Evolutionary conservation across 805 yeast genomes (phyloP), one percentile per base, ranked within the genome.

Genomic region (Candida odintsovae): DNA sequence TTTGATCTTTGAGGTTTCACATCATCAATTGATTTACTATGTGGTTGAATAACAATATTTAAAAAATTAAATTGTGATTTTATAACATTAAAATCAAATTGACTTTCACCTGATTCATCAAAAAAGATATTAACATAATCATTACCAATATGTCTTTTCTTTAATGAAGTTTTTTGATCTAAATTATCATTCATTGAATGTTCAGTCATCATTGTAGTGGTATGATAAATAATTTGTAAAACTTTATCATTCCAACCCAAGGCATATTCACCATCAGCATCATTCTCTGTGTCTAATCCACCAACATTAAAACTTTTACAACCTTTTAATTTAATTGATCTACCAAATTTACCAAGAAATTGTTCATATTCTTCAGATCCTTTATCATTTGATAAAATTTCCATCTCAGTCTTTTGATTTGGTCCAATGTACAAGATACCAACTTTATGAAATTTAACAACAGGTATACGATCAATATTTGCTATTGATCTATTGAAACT

Each of bases 71-170:
- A 89, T 65, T 89, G 96, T 12, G 89, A 78, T 61, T 77, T 75
- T 50, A 88, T 78, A 38, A 79, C 64, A 55, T 84, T 84, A 68
- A 86, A 84, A 50, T 83, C 78, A 65, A 86, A 86, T 20, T 33
- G 20, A 4, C 80, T 77, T 6, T 65, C 63, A 0, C 81, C 80
- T 2, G 89, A 79, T 55, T 89, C 96, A 57, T 89, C 87, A 68
- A 82, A 90, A 61, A 76, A 89, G 21, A 89, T 78, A 58, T 83
- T 86, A 47, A 89, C 94, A 62, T 80, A 82, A 59, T 88, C 77
- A 66, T 89, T 89, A 8, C 97, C 97, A 51, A 89, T 84, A 61
- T 89, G 97, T 46, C 90, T 68, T 64, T 89, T 89, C 65, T 88
- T 89, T 61, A 73, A 59, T 15, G 81, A 73, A 25, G 64, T 69